Evolutionary conservation across 208 protist species (phyloP).

Genomic region (Leishmania lainsoni): DNA sequence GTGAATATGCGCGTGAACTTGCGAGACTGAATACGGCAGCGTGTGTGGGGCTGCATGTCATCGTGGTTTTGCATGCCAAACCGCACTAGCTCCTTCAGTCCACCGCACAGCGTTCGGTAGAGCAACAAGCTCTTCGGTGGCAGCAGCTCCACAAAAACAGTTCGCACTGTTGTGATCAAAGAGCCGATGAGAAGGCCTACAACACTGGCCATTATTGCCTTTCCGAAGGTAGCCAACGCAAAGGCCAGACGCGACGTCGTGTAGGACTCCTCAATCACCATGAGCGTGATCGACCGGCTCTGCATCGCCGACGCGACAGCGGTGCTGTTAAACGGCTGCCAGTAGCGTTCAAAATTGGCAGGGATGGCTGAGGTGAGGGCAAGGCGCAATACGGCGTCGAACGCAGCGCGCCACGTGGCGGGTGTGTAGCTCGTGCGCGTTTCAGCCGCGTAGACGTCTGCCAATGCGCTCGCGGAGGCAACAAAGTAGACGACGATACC

Average conservation of each 20-base stretch:
- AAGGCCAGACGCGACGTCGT: constrained; percentile 43
- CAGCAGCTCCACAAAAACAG: constrained; percentile 46
- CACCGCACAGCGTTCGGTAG: constrained; percentile 64
- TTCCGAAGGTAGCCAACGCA: constrained; percentile 54
- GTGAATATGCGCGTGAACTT: constrained; percentile 72
- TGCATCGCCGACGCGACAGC: constrained; percentile 32
- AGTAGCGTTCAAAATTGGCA: constrained; percentile 23
- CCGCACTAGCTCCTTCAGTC: constrained; percentile 44
- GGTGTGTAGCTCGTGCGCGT: constrained; percentile 23
- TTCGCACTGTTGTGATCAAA: constrained; percentile 54
- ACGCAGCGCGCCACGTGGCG: constrained; percentile 45
- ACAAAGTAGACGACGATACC: constrained; percentile 60
- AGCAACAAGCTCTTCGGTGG: constrained; percentile 52
- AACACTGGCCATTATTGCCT: constrained; percentile 41
- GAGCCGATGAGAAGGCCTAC: constrained; percentile 57
- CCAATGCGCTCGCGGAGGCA: constrained; percentile 54
- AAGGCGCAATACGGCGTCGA: constrained; percentile 51
- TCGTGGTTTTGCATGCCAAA: constrained; percentile 57
- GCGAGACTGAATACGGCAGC: constrained; percentile 48
- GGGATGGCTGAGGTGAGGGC: constrained; percentile 61
- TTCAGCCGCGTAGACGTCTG: constrained; percentile 40
- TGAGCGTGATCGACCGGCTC: constrained; percentile 10
- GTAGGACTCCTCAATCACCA: constrained; percentile 28
- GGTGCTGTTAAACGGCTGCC: constrained; percentile 55
- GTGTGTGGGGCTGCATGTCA: constrained; percentile 74